Percentiles rank a stretch among this genome's conserved stretches.
Evolutionary conservation across 1,139 yeast species (phyloP).

Genomic region (Suhomyces guaymorum): DNA sequence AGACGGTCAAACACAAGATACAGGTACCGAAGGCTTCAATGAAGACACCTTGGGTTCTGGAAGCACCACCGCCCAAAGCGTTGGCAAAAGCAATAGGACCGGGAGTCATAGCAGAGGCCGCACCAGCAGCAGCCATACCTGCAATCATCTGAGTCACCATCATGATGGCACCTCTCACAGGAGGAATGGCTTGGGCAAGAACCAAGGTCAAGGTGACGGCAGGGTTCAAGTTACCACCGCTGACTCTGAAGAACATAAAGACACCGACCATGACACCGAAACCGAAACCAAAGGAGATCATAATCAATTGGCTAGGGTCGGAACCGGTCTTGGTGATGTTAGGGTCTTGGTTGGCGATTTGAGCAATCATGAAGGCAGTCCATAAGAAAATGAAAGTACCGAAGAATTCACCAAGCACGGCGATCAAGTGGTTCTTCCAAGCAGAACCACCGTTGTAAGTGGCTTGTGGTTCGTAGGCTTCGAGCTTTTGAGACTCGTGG

Average conservation of each 20-base stretch:
- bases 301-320: constrained; percentile 66
- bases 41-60: constrained; percentile 75
- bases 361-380: constrained; percentile 82
- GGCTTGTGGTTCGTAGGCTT: constrained; percentile 31
- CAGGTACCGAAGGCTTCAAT: constrained; percentile 82
- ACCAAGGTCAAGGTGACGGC: constrained; percentile 78
- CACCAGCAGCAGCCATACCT: constrained; percentile 93
- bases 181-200: constrained; percentile 71
- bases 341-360: constrained; percentile 73
- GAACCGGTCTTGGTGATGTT: constrained; percentile 45
- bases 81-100: constrained; percentile 76
- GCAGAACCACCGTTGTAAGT: constrained; percentile 21
- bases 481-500: constrained; percentile 33
- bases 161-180: constrained; percentile 69
- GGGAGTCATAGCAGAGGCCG: constrained; percentile 85
- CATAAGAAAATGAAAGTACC: constrained; percentile 86
- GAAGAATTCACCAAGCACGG: constrained; percentile 60
- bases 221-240: constrained; percentile 91
- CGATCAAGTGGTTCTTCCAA: constrained; percentile 37
- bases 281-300: constrained; percentile 89
- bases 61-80: constrained; percentile 69
- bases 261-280: constrained; percentile 79
- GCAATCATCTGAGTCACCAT: constrained; percentile 71
- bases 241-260: constrained; percentile 72
- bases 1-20: constrained; percentile 71